Evolutionary conservation across 139 green algal species (phyloP), one percentile per base, ranked within the genome.

Genomic region (Spirogloea muscicola): DNA sequence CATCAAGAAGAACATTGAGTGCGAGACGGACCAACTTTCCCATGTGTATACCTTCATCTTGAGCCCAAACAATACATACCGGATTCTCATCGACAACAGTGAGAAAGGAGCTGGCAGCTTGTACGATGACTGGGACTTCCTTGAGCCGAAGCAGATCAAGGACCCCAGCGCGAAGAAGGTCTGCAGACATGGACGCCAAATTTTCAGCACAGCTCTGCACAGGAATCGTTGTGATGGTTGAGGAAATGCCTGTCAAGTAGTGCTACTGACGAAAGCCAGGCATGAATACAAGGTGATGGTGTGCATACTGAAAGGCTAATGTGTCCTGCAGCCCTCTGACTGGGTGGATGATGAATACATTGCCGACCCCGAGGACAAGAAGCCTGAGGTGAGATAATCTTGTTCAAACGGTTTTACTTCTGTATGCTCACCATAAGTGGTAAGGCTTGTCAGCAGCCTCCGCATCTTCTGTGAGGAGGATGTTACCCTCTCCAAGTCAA

Each of bases 121-220:
- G 6, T 84, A 91, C 40, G 84, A 91, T 16, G 91, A 94, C 78
- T 96, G 87, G 82, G 63, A 92, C 2, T 85, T 98, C 75, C 84
- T 91, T 61, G 86, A 89, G 5, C 89, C 91, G 1, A 75, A 86
- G 44, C 80, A 90, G 71, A 92, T 98, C 41, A 86, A 90, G 82
- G 90, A 96, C 80, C 90, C 91, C 42, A 84, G 89, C 44, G 90
- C 90, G 29, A 89, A 82, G 67, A 96, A 94, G 60, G 71, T 79
- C 5, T 2, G 71, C 44, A 55, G 46, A n/a, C n/a, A n/a, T n/a
- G n/a, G n/a, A n/a, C n/a, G n/a, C n/a, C n/a, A n/a, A n/a, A n/a
- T n/a, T n/a, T n/a, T n/a, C n/a, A n/a, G n/a, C n/a, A n/a, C n/a
- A n/a, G n/a, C n/a, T n/a, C n/a, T n/a, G n/a, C n/a, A n/a, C n/a